Percentiles rank a stretch among this genome's conserved stretches.
Conservation (phyloP, 1,284 basidiomycete genomes). For the Ceratobasidium sp. region DNA sequence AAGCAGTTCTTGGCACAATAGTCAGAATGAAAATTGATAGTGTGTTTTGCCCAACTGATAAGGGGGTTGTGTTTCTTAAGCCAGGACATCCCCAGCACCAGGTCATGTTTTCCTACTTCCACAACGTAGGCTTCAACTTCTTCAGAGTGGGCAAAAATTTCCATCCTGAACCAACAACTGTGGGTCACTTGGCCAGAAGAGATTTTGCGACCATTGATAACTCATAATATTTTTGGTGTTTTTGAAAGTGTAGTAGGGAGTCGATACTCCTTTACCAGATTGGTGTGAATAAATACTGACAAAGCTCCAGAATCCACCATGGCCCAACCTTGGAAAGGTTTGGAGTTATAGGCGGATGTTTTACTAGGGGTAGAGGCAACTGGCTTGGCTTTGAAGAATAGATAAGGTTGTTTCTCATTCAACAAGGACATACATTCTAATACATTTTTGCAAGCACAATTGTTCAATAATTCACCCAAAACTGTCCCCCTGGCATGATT, state of each 20-base stretch:
- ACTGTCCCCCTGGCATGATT: not conserved
- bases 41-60: slow-evolving; percentile 15
- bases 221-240: not conserved
- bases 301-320: not conserved
- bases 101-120: slow-evolving; percentile 13
- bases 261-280: not conserved
- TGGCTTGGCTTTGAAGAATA: not conserved
- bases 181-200: not conserved
- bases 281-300: slow-evolving; percentile 6
- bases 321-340: not conserved
- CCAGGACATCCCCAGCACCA: slow-evolving; percentile 49
- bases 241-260: not conserved
- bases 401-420: not conserved
- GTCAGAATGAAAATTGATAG: not conserved
- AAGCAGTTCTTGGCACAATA: not conserved
- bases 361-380: not conserved
- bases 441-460: not conserved
- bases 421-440: not conserved
- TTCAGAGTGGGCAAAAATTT: not conserved
- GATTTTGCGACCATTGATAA: not conserved
- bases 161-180: not conserved
- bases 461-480: slow-evolving; percentile 7
- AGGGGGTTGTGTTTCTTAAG: slow-evolving; percentile 45
- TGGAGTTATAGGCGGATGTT: not conserved
- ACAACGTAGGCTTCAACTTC: not conserved